These are phyloP conservation scores for Paracoccidioides brasiliensis DNA, from an alignment of 2,329 filamentous ascomycete genomes.

Conservation along the genomic window DNA sequence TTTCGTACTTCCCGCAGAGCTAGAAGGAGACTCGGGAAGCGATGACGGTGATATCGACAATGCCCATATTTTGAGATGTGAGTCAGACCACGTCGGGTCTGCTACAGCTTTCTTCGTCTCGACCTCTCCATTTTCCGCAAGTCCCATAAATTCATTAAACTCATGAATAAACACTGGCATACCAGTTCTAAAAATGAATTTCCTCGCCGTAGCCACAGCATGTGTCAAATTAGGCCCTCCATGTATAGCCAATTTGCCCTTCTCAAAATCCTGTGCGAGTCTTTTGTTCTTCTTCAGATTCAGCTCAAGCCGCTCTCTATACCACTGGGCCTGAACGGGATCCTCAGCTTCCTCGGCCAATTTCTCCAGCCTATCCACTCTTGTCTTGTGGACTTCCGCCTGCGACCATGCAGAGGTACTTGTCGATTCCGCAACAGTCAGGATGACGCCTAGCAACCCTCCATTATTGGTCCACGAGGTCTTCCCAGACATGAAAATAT, in stretches of 20 bases:
- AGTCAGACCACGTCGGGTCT: conserved; percentile 60
- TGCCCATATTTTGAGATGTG: conserved; percentile 72
- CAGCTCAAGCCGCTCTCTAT: conserved; percentile 15
- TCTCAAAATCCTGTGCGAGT: background rate
- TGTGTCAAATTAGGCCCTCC: conserved; percentile 66
- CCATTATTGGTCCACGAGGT: conserved; percentile 65
- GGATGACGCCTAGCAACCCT: conserved; percentile 69
- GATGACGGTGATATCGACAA: conserved; percentile 42
- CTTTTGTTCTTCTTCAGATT: conserved; percentile 9
- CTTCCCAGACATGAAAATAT: conserved; percentile 72
- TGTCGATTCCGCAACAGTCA: conserved; percentile 64
- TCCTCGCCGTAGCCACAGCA: conserved; percentile 64
- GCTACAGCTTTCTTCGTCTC: conserved; percentile 15
- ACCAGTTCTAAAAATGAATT: conserved; percentile 76
- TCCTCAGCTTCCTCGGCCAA: conserved; percentile 17
- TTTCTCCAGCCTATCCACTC: conserved; percentile 16
- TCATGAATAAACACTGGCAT: conserved; percentile 63
- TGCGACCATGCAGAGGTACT: conserved; percentile 35
- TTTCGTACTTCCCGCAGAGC: conserved; percentile 16
- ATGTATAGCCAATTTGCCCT: conserved; percentile 50
- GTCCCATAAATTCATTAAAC: conserved; percentile 32
- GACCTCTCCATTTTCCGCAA: conserved; percentile 12
- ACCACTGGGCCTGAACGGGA: conserved; percentile 21
- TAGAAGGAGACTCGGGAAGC: conserved; percentile 7
- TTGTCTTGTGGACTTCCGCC: conserved; percentile 29